Evolutionary conservation across 495 filamentous ascomycete species (phyloP), one percentile per base, ranked within the genome.

Genomic region (Jackrogersella multiformis): DNA sequence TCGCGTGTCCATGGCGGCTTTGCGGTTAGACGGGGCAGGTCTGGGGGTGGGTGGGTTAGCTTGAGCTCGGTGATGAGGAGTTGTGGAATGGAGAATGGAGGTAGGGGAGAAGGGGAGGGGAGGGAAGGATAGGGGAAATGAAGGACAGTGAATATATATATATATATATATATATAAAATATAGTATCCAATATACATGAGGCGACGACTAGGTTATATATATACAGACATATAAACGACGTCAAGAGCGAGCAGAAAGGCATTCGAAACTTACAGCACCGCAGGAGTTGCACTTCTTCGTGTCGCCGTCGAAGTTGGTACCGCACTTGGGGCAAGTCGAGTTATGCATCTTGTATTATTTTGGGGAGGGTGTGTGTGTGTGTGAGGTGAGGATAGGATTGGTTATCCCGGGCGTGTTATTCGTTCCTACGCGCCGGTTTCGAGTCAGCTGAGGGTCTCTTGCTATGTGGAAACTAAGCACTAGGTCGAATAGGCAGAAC

Each of bases 241-340:
- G 21, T 30, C n/a, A 32, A 3, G 23, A 30, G 1, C 3, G 36
- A 4, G 30, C 1, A 41, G 35, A 8, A 32, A n/a, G n/a, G n/a
- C n/a, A 20, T 13, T 1, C 2, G 5, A 20, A 12, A 76, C 81
- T 74, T 78, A 84, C 81, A 64, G 81, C 80, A 15, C 81, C 80
- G 78, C 81, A 84, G 18, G 75, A 66, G 39, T 68, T 69, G 78
- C 81, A 84, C 41, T 76, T 73, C 80, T 84, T 84, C 71, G 36
- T 18, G 13, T 68, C 61, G 53, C 79, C 76, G 53, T 73, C 69
- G 54, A 76, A 73, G 58, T 67, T 63, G 70, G 70, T 69, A 52
- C 80, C 79, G 78, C 81, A 84, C 77, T 81, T 84, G 77, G 81
- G 81, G 79, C 81, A 82, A 69, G 57, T 48, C 12, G 70, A 58